Percentiles rank a stretch among this genome's conserved stretches.
These are phyloP conservation scores for Fusarium duplospermum DNA, from an alignment of 2,329 filamentous ascomycete genomes.

Conservation along the genomic window DNA sequence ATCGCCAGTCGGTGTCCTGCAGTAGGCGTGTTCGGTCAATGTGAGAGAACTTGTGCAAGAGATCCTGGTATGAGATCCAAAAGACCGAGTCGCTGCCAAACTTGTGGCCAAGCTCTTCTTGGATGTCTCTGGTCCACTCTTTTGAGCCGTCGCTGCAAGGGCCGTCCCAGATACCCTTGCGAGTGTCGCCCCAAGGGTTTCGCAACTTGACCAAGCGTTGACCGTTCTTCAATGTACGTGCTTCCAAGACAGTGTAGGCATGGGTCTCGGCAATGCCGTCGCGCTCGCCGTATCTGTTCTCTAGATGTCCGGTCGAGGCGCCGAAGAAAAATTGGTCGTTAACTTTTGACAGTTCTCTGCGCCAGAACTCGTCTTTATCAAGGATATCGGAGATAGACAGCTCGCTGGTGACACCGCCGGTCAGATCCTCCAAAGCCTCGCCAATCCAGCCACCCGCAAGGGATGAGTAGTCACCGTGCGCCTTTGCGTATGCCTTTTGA, in stretches of 20 bases:
- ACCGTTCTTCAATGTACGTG: conserved; percentile 63
- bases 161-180: conserved; percentile 70
- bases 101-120: conserved; percentile 67
- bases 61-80: conserved; percentile 72
- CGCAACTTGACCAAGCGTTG: conserved; percentile 68
- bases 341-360: conserved; percentile 80
- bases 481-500: conserved; percentile 87
- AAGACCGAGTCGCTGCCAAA: conserved; percentile 73
- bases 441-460: conserved; percentile 78
- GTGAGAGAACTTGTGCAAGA: conserved; percentile 70
- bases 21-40: conserved; percentile 73
- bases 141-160: conserved; percentile 70
- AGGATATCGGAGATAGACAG: conserved; percentile 77
- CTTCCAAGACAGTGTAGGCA: conserved; percentile 70
- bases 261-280: conserved; percentile 69
- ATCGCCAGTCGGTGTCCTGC: conserved; percentile 66
- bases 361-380: conserved; percentile 86
- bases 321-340: conserved; percentile 84
- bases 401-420: conserved; percentile 78
- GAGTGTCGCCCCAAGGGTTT: conserved; percentile 70
- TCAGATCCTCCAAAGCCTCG: conserved; percentile 69
- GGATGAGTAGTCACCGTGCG: conserved; percentile 80
- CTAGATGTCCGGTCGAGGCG: conserved; percentile 72
- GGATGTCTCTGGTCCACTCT: conserved; percentile 70
- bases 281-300: conserved; percentile 70